Evolutionary conservation across 73 alveolate species (phyloP), one percentile per base, ranked within the genome.

Genomic region (Stentor coeruleus): DNA sequence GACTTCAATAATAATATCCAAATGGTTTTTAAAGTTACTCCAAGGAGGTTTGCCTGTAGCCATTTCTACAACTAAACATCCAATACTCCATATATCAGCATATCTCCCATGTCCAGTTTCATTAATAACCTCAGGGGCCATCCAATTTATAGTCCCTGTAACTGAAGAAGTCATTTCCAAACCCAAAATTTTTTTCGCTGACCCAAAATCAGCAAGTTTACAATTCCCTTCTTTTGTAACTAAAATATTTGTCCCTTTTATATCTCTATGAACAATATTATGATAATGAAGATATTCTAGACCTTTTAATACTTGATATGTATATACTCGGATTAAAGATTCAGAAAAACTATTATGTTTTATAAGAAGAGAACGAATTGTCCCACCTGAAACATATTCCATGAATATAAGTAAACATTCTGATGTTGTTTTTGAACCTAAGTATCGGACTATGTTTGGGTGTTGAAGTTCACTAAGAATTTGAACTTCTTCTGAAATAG

Each of bases 41-140:
- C 77, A 87, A 55, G 92, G 92, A 11, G 89, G 89, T 30, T 73
- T 11, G 1, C 89, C 92, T 35, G 37, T 58, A 74, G 60, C 77
- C 92, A 87, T 87, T 82, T 87, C 92, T 35, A 87, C 77, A 4
- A 87, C 76, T 55, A 87, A 83, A 58, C 92, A 87, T 0, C 92
- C 92, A 58, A 87, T 39, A 36, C 88, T 80, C 92, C 92, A 87
- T 38, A 87, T 87, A 87, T 87, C 92, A 58, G 87, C 60, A 87
- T 33, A 87, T 81, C 92, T 74, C 3, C 85, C 84, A 3, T 36
- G 59, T 15, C 40, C 81, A 31, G 11, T 3, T 3, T 84, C 74
- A 79, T 74, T 81, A 1, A 81, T 81, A 42, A 87, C 58, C 80
- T 87, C 92, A 31, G 92, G 92, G 0, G 92, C 92, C 92, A 87